phyloP scores from a whole-genome alignment of 179 eudicot genomes.

The Silene vulgaris region DNA sequence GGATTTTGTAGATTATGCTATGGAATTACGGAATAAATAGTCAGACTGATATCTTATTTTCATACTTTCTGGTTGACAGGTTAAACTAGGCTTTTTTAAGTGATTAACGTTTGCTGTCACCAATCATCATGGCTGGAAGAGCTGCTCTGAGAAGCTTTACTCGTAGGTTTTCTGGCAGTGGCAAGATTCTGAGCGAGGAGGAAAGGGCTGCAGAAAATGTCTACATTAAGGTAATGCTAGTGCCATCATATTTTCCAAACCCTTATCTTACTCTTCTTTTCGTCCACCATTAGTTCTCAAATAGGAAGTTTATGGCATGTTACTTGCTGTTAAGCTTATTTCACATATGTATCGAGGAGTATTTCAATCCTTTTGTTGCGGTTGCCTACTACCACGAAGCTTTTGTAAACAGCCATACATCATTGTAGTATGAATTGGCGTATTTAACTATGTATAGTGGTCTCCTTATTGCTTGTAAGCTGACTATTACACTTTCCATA shows the following conservation, averaged over 20 bases:
- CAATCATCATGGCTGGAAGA: conserved; percentile 58
- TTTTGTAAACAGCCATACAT: background rate
- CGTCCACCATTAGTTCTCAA: background rate
- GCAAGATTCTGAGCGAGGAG: conserved; percentile 81
- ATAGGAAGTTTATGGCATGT: no score
- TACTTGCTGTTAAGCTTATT: background rate
- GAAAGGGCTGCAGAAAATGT: conserved; percentile 98
- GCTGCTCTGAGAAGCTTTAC: conserved; percentile 56
- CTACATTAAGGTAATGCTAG: conserved; percentile 69
- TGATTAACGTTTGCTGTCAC: background rate
- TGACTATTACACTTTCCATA: background rate
- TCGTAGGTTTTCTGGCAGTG: conserved; percentile 71
- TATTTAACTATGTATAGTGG: background rate
- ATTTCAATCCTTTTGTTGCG: background rate
- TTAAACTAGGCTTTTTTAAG: background rate
- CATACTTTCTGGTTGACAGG: conserved; percentile 4
- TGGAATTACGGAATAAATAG: background rate
- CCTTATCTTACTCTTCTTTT: background rate
- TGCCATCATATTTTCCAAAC: background rate
- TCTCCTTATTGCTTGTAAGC: background rate
- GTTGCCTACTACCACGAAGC: background rate
- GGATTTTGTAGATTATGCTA: background rate
- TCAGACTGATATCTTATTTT: background rate
- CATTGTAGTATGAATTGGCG: no score
- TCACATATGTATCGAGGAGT: background rate